These are phyloP conservation scores for Coniella vitis DNA, from an alignment of 2,329 filamentous ascomycete genomes.

Conservation along the genomic window DNA sequence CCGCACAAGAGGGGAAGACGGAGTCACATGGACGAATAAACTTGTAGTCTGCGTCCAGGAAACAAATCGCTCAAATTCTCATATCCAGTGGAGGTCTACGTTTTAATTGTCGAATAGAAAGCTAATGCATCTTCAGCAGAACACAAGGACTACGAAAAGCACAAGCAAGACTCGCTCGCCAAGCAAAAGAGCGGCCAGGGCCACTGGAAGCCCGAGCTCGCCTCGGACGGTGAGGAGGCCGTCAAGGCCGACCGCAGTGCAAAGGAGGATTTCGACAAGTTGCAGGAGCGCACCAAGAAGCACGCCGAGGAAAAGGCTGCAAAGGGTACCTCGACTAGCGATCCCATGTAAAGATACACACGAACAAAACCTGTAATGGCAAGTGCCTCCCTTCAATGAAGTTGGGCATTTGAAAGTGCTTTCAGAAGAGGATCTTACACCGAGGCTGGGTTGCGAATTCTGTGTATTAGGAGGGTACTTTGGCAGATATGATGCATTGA, in stretches of 20 bases:
- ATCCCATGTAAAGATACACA: slow-evolving; percentile 20
- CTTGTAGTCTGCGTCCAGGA: no score
- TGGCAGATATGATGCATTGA: no score
- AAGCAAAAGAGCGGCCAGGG: slow-evolving; percentile 66
- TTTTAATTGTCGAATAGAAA: no score
- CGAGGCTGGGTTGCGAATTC: no score
- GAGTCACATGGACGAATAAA: no score
- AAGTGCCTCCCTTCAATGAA: no score
- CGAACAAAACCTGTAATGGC: neutral
- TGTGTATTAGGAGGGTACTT: no score
- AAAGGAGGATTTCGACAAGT: slow-evolving; percentile 37
- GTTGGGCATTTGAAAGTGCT: no score
- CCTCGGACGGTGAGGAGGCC: slow-evolving; percentile 71
- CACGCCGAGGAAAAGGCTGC: slow-evolving; percentile 42
- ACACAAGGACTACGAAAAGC: slow-evolving; percentile 42
- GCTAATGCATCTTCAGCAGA: slow-evolving; percentile 8
- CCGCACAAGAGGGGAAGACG: no score
- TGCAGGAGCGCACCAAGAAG: slow-evolving; percentile 55
- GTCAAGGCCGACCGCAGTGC: slow-evolving; percentile 57
- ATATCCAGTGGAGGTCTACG: no score
- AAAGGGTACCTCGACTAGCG: slow-evolving; percentile 41
- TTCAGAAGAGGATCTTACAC: no score
- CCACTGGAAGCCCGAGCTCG: slow-evolving; percentile 72
- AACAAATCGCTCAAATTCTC: no score
- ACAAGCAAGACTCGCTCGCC: slow-evolving; percentile 53